Base-by-base conservation (phyloP, 1,139 yeast species). In the Saccharomycopsis hybrid region DNA sequence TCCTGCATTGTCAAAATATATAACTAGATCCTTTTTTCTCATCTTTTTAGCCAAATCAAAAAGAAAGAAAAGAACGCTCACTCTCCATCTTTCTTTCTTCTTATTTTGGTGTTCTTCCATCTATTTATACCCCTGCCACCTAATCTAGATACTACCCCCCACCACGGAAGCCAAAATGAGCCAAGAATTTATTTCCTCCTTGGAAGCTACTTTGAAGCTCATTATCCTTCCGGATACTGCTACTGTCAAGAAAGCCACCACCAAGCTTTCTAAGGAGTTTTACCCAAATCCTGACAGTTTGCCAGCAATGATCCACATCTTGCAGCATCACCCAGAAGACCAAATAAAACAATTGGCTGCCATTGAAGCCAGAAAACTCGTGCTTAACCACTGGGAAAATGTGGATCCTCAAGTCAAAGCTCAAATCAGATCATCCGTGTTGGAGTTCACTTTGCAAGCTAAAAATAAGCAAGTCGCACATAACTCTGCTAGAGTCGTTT, bases 361-460 rank as follows among this genome's bases (percentile, higher is more conserved):
- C 55, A 96, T 92, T 54, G 98, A 92, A 69, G 90, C 90, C 43
- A 81, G 96, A 70, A 92, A 94, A 68, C 77, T 85, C 63, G 80
- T 88, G 47, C 62, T 76, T 49, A 72, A 76, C 57, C 81, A 80
- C 62, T 92, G 98, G 98, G 78, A 73, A 40, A 58, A 65, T 32
- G 64, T 79, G 47, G 84, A 82, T 59, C 77, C 68, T 29, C 59
- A 73, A 5, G 63, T 78, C 53, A 80, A 81, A 66, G 71, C 75
- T 43, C 73, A 74, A 52, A 82, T 92, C 63, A 82, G 86, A 64
- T 71, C 73, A 42, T 74, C 92, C 29, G 67, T 90, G 60, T 74
- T 92, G 60, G 75, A 77, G 57, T 76, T 80, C 56, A 81, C 95
- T 43, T 81, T 89, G 66, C 72, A 74, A 48, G 85, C 81, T 64